Evolutionary conservation across 441 rosid species (phyloP).

Genomic region (Adansonia gregorii): DNA sequence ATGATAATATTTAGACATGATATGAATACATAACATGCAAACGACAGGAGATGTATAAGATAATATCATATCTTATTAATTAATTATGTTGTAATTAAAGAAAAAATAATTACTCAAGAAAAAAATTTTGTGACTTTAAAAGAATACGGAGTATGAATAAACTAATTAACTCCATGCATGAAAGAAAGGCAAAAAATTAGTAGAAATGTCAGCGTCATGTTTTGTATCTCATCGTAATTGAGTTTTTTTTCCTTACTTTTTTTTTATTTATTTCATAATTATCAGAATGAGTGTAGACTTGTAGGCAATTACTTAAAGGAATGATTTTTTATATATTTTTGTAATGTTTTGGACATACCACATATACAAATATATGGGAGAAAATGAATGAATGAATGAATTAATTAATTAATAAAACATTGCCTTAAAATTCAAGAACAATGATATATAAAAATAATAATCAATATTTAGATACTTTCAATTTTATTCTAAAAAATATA

Average conservation of each 20-base stretch:
- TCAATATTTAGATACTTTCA: too few species aligned
- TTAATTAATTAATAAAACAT: too few species aligned
- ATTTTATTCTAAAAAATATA: too few species aligned
- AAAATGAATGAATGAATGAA: too few species aligned
- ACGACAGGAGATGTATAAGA: background rate
- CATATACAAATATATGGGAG: too few species aligned
- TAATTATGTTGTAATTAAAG: background rate
- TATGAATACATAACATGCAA: background rate
- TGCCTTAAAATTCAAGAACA: too few species aligned
- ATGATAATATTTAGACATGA: background rate
- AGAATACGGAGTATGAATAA: background rate
- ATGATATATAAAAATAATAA: too few species aligned
- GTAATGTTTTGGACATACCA: too few species aligned
- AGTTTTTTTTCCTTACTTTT: background rate
- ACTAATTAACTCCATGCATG: background rate
- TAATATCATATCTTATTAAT: constrained; percentile 7
- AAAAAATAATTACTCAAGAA: background rate
- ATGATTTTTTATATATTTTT: too few species aligned
- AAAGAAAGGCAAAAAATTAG: constrained; percentile 4
- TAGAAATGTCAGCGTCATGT: background rate
- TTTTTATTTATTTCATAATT: background rate
- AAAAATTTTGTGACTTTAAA: background rate
- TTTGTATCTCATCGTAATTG: background rate
- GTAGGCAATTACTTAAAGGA: too few species aligned
- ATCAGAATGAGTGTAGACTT: background rate